These are phyloP conservation scores for Entomortierella chlamydospora DNA, from an alignment of 192 early-diverging fungal species.

Conservation along the genomic window DNA sequence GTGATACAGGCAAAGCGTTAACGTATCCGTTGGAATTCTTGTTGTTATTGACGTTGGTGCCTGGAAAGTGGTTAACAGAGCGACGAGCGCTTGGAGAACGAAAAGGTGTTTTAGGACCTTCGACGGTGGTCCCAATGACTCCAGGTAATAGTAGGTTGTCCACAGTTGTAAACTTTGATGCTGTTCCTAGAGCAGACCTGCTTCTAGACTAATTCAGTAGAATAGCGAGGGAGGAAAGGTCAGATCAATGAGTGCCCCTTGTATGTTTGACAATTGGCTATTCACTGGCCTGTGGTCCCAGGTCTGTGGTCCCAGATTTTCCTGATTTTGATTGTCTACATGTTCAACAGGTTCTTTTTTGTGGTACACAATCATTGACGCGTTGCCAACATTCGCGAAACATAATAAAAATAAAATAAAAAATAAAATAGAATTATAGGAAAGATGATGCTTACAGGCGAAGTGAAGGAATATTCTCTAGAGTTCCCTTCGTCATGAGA, in stretches of 20 bases:
- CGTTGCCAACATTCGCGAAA: neutral
- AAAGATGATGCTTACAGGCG: constrained; percentile 3
- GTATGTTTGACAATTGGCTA: no score
- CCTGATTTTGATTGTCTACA: neutral
- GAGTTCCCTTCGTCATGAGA: neutral
- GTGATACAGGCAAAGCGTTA: neutral
- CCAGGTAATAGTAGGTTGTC: constrained; percentile 38
- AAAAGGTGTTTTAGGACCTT: constrained; percentile 41
- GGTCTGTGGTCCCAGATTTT: no score
- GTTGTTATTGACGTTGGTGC: constrained; percentile 1
- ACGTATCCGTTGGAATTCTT: neutral
- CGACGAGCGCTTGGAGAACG: constrained; percentile 14
- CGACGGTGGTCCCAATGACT: constrained; percentile 40
- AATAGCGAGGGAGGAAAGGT: no score
- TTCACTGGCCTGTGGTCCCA: no score
- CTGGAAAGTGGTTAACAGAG: neutral
- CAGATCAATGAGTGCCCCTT: no score
- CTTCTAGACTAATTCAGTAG: constrained; percentile 4
- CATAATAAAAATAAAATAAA: neutral
- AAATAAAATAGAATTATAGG: neutral
- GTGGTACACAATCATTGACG: neutral
- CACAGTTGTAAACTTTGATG: constrained; percentile 1
- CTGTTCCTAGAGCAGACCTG: constrained; percentile 1
- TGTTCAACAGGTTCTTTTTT: neutral
- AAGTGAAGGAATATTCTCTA: neutral